Percentiles rank a stretch among this genome's conserved stretches.
These are phyloP conservation scores for Lactarius sanguifluus DNA, from an alignment of 768 basidiomycete genomes.

Conservation along the genomic window DNA sequence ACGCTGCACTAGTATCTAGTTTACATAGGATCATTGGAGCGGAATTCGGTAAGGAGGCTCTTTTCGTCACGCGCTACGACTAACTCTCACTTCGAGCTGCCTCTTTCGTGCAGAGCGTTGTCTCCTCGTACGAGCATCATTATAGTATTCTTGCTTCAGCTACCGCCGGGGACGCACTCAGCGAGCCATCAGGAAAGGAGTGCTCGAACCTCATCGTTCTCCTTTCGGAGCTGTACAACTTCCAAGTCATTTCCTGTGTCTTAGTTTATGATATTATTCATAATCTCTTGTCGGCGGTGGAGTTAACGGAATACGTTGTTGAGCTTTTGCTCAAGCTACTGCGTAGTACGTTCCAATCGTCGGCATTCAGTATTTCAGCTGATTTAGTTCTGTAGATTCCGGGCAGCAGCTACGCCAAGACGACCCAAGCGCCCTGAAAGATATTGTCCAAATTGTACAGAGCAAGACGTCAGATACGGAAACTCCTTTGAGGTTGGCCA, in stretches of 20 bases:
- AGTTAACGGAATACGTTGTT: constrained; percentile 75
- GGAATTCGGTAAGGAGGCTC: constrained; percentile 73
- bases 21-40: constrained; percentile 80
- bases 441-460: constrained; percentile 84
- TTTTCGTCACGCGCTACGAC: neutral
- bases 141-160: constrained; percentile 39
- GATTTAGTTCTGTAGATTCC: constrained; percentile 55
- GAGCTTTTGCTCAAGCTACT: constrained; percentile 86
- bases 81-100: constrained; percentile 53
- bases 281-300: constrained; percentile 56
- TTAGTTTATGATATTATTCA: constrained; percentile 92
- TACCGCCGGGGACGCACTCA: constrained; percentile 24
- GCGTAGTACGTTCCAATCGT: constrained; percentile 53
- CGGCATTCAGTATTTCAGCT: neutral
- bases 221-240: constrained; percentile 92
- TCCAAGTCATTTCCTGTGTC: constrained; percentile 85
- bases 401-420: constrained; percentile 89
- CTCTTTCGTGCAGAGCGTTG: constrained; percentile 73
- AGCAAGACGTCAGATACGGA: constrained; percentile 58
- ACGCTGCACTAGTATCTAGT: constrained; percentile 81
- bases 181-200: constrained; percentile 70
- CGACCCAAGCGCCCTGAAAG: constrained; percentile 88
- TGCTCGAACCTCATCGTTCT: constrained; percentile 85
- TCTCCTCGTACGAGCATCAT: constrained; percentile 64
- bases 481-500: constrained; percentile 50